Evolutionary conservation across 2,329 filamentous ascomycete species (phyloP).

Genomic region (Escovopsis weberi): DNA sequence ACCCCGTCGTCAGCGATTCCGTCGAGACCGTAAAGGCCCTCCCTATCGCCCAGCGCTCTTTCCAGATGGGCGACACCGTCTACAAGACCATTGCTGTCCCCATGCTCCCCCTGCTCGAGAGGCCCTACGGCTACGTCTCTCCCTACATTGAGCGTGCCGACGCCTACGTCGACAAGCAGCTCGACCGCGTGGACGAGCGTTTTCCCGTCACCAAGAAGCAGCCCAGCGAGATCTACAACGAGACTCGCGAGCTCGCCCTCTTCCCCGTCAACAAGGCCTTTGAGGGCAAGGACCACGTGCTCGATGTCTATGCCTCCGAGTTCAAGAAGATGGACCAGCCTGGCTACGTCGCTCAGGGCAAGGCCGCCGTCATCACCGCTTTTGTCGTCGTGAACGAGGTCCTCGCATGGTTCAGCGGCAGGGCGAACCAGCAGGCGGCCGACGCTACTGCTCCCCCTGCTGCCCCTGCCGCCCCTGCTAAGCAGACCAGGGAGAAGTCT

Average conservation of each 20-base stretch:
- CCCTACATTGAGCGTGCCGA: conserved; percentile 61
- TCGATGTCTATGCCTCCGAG: conserved; percentile 41
- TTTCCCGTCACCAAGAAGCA: conserved; percentile 66
- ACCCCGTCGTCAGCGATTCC: conserved; percentile 69
- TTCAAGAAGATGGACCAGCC: conserved; percentile 49
- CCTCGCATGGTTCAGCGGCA: conserved; percentile 43
- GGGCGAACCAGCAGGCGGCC: conserved; percentile 47
- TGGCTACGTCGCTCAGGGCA: conserved; percentile 50
- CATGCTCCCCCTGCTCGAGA: conserved; percentile 54
- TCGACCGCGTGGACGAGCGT: conserved; percentile 52
- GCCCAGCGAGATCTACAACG: conserved; percentile 52
- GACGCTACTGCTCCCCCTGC: conserved; percentile 30
- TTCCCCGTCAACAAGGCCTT: conserved; percentile 47
- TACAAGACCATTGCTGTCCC: conserved; percentile 68
- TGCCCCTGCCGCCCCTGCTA: too few relatives aligned
- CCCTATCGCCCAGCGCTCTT: conserved; percentile 69
- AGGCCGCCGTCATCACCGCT: conserved; percentile 54
- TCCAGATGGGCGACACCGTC: conserved; percentile 58
- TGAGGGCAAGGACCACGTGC: conserved; percentile 47
- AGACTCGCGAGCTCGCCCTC: conserved; percentile 46
- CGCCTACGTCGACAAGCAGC: conserved; percentile 55
- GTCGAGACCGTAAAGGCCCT: conserved; percentile 68
- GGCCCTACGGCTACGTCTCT: conserved; percentile 49
- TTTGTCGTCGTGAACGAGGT: conserved; percentile 53
- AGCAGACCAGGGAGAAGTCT: conserved; percentile 36